These are phyloP conservation scores for Discostella stelligera DNA, from an alignment of 352 stramenopile species.

Conservation along the genomic window DNA sequence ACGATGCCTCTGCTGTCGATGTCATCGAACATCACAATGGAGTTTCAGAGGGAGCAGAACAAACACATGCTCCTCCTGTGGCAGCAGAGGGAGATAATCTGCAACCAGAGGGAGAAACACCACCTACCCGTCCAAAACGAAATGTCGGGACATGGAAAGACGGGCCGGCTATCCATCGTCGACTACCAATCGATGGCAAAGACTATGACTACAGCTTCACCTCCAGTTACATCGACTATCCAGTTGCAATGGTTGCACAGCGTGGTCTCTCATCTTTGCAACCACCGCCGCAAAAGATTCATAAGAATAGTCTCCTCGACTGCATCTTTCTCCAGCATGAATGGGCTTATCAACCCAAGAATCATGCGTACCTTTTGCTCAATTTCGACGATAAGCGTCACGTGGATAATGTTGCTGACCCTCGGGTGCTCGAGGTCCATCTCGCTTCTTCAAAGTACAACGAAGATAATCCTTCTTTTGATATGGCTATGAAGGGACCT, in stretches of 20 bases:
- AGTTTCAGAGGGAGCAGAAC: background rate
- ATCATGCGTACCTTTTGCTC: background rate
- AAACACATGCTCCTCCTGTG: background rate
- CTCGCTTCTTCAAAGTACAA: constrained; percentile 11
- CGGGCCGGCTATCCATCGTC: background rate
- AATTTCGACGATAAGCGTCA: background rate
- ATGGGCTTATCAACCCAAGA: background rate
- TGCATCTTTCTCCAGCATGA: background rate
- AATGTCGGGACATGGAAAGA: constrained; percentile 1
- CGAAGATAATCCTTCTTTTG: background rate
- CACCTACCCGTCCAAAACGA: background rate
- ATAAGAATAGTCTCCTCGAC: background rate
- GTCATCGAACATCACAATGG: background rate
- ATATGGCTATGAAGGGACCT: too few species aligned
- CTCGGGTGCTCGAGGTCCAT: background rate
- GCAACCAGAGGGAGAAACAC: too few species aligned
- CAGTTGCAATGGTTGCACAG: background rate
- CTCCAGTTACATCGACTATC: background rate
- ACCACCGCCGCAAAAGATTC: background rate
- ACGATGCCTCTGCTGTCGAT: too few species aligned
- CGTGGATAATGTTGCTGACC: background rate
- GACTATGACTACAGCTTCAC: background rate
- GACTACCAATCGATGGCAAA: background rate
- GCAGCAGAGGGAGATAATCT: too few species aligned
- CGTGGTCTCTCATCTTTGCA: background rate